Percentiles rank a stretch among this genome's conserved stretches.
These are phyloP conservation scores for Eragrostis tef DNA, from an alignment of 202 grass and related monocot species.

Conservation along the genomic window DNA sequence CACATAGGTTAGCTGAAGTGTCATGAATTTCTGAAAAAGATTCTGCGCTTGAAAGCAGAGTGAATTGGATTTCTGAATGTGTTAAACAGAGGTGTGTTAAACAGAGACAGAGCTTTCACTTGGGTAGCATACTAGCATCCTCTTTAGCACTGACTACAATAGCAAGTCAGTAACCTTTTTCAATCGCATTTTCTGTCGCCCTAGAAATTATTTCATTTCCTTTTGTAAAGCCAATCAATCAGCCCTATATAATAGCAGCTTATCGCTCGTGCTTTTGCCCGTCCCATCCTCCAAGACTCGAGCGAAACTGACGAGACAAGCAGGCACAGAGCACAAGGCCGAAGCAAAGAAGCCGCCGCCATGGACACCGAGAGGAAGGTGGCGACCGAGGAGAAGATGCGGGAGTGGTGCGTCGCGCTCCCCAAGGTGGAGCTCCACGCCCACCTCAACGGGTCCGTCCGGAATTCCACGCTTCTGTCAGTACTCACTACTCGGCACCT, in stretches of 20 bases:
- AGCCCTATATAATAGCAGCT: background rate
- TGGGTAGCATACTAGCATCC: no score
- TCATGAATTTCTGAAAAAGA: no score
- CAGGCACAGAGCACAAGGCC: background rate
- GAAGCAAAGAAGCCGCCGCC: constrained; percentile 35
- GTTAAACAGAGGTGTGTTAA: no score
- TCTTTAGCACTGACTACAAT: background rate
- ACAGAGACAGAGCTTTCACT: no score
- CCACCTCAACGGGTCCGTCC: constrained; percentile 94
- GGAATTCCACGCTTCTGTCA: constrained; percentile 90
- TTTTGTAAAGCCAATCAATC: background rate
- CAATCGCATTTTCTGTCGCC: background rate
- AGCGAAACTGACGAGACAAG: constrained; percentile 7
- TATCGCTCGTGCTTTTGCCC: background rate
- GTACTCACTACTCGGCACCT: constrained; percentile 39
- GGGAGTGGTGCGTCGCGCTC: constrained; percentile 78
- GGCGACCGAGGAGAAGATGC: constrained; percentile 49
- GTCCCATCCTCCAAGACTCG: background rate
- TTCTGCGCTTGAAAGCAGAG: no score
- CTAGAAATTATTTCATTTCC: background rate
- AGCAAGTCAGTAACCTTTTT: background rate
- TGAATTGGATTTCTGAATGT: no score
- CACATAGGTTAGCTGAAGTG: no score
- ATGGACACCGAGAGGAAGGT: constrained; percentile 45
- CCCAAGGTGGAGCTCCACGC: constrained; percentile 98